Evolutionary conservation across 495 filamentous ascomycete genomes (phyloP), one percentile per base, ranked within the genome.

Genomic region (Penicillium pulvis): DNA sequence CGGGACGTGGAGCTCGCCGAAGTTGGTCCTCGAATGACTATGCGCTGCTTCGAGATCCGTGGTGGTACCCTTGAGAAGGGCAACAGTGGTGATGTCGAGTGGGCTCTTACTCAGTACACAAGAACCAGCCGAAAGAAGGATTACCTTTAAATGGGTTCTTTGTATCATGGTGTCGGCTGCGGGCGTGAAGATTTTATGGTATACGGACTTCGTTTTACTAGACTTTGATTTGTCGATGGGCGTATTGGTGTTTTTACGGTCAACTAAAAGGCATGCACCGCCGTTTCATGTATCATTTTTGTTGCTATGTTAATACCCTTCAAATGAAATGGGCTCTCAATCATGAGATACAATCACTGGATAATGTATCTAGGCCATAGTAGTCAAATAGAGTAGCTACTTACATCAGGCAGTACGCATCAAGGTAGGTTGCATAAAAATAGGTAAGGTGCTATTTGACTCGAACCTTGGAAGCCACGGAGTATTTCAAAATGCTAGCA

Each of bases 81-180:
- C 65, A 96, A 95, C 62, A 90, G 92, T 62, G 93, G 93, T n/a
- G 95, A 98, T 79, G 84, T 90, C 33, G 95, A 98, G 73, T 98
- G 94, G 94, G 85, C 90, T 52, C 76, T 98, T 60, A 94, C 89
- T 56, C 93, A 97, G 66, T 98, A 96, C 70, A 98, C 93, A 1
- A 85, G 94, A 64, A 97, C 92, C 33, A 85, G 87, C 68, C 82
- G 81, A 72, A 97, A 97, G 82, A 96, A 96, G 82, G 90, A 93
- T 62, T 94, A 95, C 70, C 83, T 97, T 56, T 97, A 74, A 85
- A 53, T 43, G 49, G 23, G 20, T 45, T 43, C 53, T 45, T 63
- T 57, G 59, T 59, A 68, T 68, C 46, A 60, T 45, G 59, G 58
- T 57, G 53, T 65, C 56, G 57, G 43, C 45, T 55, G 20, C 20